A percentile compares a stretch with the other conserved stretches of the same genome.
phyloP scores from a whole-genome alignment of 192 early-diverging fungal species.

The Allomyces arbusculus region DNA sequence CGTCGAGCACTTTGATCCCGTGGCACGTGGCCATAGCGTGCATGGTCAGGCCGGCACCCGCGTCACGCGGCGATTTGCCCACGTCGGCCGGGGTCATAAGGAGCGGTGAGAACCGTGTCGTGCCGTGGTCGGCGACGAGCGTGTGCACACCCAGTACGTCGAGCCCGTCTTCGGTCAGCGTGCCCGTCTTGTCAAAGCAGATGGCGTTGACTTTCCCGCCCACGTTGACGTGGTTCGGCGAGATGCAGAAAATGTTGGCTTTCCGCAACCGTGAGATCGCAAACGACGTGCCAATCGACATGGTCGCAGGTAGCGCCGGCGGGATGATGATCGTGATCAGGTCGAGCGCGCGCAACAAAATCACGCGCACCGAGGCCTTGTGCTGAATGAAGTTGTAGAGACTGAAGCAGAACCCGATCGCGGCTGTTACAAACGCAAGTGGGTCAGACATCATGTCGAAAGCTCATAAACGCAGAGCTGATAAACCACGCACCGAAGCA shows the following conservation, averaged over 20 bases:
- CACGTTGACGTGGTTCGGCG: conserved; percentile 71
- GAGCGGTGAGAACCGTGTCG: not conserved
- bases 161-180: conserved; percentile 85
- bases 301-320: conserved; percentile 88
- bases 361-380: conserved; percentile 41
- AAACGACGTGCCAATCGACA: conserved; percentile 94
- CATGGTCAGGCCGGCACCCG: conserved; percentile 1
- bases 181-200: conserved; percentile 99
- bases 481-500: conserved; percentile 29
- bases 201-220: conserved; percentile 89
- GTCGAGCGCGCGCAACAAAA: conserved; percentile 82
- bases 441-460: not conserved
- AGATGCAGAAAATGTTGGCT: conserved; percentile 75
- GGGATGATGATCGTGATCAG: conserved; percentile 93
- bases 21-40: conserved; percentile 61
- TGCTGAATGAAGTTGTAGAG: conserved; percentile 73
- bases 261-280: conserved; percentile 67
- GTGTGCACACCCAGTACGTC: conserved; percentile 75
- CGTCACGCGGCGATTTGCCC: no score
- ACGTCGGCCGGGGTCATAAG: no score
- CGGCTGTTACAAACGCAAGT: conserved; percentile 12
- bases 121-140: not conserved
- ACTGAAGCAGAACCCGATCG: conserved; percentile 66
- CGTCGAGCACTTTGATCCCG: conserved; percentile 67
- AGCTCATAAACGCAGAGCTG: not conserved